Evolutionary conservation across 805 yeast species (phyloP).

Genomic region (Cyberlindnera suaveolens): DNA sequence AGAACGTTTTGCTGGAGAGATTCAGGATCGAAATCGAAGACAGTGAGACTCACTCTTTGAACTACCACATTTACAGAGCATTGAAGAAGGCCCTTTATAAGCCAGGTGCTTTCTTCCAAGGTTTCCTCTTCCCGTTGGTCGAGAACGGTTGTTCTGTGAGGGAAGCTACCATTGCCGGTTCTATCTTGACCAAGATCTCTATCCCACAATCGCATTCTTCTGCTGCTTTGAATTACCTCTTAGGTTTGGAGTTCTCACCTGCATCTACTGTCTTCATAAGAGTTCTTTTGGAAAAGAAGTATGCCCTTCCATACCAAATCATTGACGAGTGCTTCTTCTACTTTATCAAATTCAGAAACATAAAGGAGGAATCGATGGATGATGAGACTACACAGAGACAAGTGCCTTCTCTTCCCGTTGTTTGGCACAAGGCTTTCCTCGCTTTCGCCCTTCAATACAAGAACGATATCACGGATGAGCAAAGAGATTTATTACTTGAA

Average conservation of each 20-base stretch:
- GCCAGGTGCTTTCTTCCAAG: slow-evolving; percentile 97
- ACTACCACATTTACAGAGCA: slow-evolving; percentile 90
- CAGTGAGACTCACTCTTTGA: slow-evolving; percentile 68
- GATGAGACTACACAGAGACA: slow-evolving; percentile 33
- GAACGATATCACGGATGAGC: slow-evolving; percentile 98
- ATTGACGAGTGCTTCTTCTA: slow-evolving; percentile 91
- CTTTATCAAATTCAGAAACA: slow-evolving; percentile 81
- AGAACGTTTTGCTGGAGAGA: slow-evolving; percentile 59
- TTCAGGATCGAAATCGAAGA: slow-evolving; percentile 68
- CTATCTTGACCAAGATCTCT: slow-evolving; percentile 82
- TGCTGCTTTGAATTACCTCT: slow-evolving; percentile 82
- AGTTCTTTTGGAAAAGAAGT: slow-evolving; percentile 85
- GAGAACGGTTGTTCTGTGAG: slow-evolving; percentile 85
- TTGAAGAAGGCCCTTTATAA: slow-evolving; percentile 89
- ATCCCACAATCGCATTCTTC: slow-evolving; percentile 95
- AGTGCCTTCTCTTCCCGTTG: slow-evolving; percentile 70
- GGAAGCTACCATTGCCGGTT: slow-evolving; percentile 94
- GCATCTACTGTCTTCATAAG: slow-evolving; percentile 87
- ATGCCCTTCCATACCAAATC: slow-evolving; percentile 95
- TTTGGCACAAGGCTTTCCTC: slow-evolving; percentile 95
- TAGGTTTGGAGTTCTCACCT: slow-evolving; percentile 79
- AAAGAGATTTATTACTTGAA: slow-evolving; percentile 87
- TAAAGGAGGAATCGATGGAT: slow-evolving; percentile 35
- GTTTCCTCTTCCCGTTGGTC: slow-evolving; percentile 85
- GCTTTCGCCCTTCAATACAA: slow-evolving; percentile 95